Evolutionary conservation across 1,139 yeast genomes (phyloP), one percentile per base, ranked within the genome.

Genomic region (Magnusiomyces ingens): DNA sequence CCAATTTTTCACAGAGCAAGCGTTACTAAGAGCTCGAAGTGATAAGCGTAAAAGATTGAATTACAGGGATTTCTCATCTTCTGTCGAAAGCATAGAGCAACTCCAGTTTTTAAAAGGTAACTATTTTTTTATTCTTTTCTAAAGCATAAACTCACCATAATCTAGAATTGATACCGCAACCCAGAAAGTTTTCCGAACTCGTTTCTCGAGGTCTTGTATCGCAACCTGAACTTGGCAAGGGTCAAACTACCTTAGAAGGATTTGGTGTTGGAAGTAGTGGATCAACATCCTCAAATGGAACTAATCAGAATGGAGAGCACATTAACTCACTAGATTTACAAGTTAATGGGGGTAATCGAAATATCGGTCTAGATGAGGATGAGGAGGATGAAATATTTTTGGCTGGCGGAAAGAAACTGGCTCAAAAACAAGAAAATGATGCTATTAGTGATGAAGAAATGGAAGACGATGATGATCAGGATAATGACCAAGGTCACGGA

Each of bases 1-100:
- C 15, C 88, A 85, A 67, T 81, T 85, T 62, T 74, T 91, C 53
- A 79, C 90, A 0, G 95, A 86, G 67, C 94, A 88, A 62, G 93
- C 96, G 0, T 72, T 84, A 32, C 72, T 85, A 53, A 73, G 78
- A 48, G 87, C 95, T 18, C 79, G 82, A 60, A 74, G 82, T 54
- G 89, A 83, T 40, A 81, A 82, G 59, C 74, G 95, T 52, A 84
- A 85, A 71, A 84, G 84, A 61, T 71, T 88, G 26, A 77, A 75
- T 50, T 90, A 90, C 67, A 79, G 80, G 55, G 96, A 91, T 66
- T 77, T 89, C 64, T 81, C 94, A 45, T 75, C 76, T 40, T 91
- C 89, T 1, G 95, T 88, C 0, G 66, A 78, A 21, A 15, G 36
- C n/a, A 6, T 37, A 15, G 36, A 35, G 8, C 43, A 36, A 43